Base-by-base conservation (phyloP, 169 alveolate genomes). In the Cryptosporidium viatorum region DNA sequence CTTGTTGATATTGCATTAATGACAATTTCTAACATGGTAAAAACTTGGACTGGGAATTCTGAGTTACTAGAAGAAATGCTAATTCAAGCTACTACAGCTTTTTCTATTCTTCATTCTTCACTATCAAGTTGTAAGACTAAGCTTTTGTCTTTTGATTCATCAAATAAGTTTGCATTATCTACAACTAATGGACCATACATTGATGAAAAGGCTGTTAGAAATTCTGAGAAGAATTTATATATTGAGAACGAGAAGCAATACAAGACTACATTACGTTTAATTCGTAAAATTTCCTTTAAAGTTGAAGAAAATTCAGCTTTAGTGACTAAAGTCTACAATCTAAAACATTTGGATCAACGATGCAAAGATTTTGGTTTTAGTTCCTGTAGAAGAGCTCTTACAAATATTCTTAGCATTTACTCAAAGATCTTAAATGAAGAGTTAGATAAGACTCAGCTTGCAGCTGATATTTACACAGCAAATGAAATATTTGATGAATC, bases 381-480 rank as follows among this genome's bases (percentile, higher is more conserved):
- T 29, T n/a, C 33, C 41, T 26, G 45, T 12, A 69, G 62, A 9
- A 69, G 18, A 8, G 33, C 58, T 18, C 65, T 69, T 12, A 41
- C 8, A 4, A 14, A n/a, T 33, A 69, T 69, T 29, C 71, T 33
- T 14, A 31, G 18, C 1, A 5, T 29, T 2, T 9, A 35, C 3
- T 31, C 50, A 8, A 37, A 29, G 23, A 16, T 33, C 12, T 69
- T 69, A 21, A 2, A 8, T 41, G 21, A 16, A 16, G 62, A 69
- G 23, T n/a, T 39, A 23, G 84, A 69, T 6, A 65, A 65, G 51
- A 9, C 31, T n/a, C 43, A 65, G 71, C 71, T 65, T 18, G 71
- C 71, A 6, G 31, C 29, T 6, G 50, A 65, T 65, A 65, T 65
- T 33, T 65, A 65, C 21, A 31, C 71, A 33, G 71, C 10, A 5